Percentiles rank a stretch among this genome's conserved stretches.
phyloP scores from a whole-genome alignment of 2,329 filamentous ascomycete species.

The Rhinocladiella similis region DNA sequence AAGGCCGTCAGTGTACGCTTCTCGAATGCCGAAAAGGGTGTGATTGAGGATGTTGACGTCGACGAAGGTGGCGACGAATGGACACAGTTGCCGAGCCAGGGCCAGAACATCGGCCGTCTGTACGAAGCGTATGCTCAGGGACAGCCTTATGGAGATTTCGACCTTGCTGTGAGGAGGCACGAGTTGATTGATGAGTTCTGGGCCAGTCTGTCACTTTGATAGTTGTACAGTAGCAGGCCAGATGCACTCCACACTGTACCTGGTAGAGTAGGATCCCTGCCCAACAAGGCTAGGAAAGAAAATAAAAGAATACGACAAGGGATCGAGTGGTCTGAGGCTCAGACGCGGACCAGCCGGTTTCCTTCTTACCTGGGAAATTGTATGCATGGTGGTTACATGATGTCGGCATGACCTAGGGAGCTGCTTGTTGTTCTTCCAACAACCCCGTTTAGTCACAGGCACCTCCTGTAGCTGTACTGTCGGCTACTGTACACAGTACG shows the following conservation, averaged over 20 bases:
- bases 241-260: not conserved
- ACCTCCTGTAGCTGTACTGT: too few species aligned
- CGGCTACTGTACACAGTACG: not conserved
- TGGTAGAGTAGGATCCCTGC: not conserved
- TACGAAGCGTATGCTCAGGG: constrained; percentile 57
- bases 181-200: constrained; percentile 45
- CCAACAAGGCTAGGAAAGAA: not conserved
- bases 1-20: constrained; percentile 50
- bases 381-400: not conserved
- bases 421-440: not conserved
- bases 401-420: not conserved
- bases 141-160: constrained; percentile 46
- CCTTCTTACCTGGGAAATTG: not conserved
- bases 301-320: not conserved
- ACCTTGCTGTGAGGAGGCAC: constrained; percentile 49
- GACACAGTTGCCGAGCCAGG: constrained; percentile 45
- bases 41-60: constrained; percentile 43
- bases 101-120: constrained; percentile 53
- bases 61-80: constrained; percentile 49
- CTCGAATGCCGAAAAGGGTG: constrained; percentile 50
- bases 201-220: constrained; percentile 13
- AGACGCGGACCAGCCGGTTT: not conserved
- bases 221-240: not conserved
- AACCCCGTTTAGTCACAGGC: too few species aligned
- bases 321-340: not conserved